A percentile compares a stretch with the other conserved stretches of the same genome.
These are phyloP conservation scores for Grigorovia yakushimaensis DNA, from an alignment of 805 yeast species.

Conservation along the genomic window DNA sequence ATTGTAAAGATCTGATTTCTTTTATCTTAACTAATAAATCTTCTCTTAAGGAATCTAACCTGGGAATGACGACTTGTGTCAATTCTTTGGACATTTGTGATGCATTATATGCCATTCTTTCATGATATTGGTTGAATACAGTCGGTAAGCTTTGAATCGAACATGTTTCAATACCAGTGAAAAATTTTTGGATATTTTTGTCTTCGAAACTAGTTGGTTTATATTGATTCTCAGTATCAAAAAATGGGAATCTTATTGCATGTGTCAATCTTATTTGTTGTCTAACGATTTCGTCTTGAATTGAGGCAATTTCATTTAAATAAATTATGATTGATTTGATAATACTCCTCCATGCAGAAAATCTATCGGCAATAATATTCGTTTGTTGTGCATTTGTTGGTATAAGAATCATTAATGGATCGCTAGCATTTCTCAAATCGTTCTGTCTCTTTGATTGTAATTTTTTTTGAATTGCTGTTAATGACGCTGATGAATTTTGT, in stretches of 20 bases:
- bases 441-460: constrained; percentile 29
- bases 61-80: constrained; percentile 48
- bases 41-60: constrained; percentile 55
- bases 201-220: constrained; percentile 19
- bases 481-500: background rate
- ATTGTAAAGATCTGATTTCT: constrained; percentile 70
- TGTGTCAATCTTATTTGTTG: constrained; percentile 74
- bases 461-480: constrained; percentile 1
- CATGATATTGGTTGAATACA: constrained; percentile 53
- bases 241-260: constrained; percentile 44
- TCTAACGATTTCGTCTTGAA: constrained; percentile 79
- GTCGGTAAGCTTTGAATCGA: constrained; percentile 79
- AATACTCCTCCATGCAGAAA: constrained; percentile 76
- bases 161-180: constrained; percentile 65
- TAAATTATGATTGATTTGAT: constrained; percentile 66
- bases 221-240: constrained; percentile 19
- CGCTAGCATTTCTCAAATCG: background rate
- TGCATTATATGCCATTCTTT: constrained; percentile 48
- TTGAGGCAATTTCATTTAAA: constrained; percentile 66
- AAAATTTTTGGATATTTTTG: constrained; percentile 34
- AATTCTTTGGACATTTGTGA: constrained; percentile 50
- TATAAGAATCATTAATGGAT: constrained; percentile 37
- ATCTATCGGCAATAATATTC: constrained; percentile 71
- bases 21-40: constrained; percentile 77
- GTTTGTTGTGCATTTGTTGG: constrained; percentile 70